Conservation (phyloP, 768 basidiomycete species). For the Ephemerocybe angulata region DNA sequence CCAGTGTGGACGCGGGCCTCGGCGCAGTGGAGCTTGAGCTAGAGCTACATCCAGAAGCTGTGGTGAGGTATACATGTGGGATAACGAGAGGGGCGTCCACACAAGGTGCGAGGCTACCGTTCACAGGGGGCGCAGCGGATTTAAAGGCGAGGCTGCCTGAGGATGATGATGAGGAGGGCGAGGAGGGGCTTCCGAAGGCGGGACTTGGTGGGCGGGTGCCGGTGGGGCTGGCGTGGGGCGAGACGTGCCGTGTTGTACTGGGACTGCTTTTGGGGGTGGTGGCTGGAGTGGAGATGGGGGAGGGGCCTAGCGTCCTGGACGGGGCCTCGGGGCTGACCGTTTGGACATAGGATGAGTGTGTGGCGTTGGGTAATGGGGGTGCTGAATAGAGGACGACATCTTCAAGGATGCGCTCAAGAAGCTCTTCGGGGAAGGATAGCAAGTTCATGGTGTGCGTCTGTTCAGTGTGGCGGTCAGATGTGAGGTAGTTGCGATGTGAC, state of each 20-base stretch:
- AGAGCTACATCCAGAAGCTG: background rate
- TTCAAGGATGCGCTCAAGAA: slow-evolving; percentile 30
- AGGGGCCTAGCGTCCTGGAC: slow-evolving; percentile 20
- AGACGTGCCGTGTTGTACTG: background rate
- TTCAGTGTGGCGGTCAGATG: background rate
- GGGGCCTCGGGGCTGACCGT: background rate
- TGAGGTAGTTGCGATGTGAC: background rate
- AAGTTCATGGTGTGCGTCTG: background rate
- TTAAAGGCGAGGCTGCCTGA: no score
- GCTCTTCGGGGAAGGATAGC: slow-evolving; percentile 27
- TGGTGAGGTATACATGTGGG: no score
- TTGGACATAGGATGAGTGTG: slow-evolving; percentile 17
- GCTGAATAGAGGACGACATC: slow-evolving; percentile 22
- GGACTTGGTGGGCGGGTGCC: slow-evolving; percentile 8
- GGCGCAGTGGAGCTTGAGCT: background rate
- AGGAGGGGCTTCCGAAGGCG: background rate
- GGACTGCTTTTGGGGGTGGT: slow-evolving; percentile 1
- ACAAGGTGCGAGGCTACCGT: no score
- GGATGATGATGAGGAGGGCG: background rate
- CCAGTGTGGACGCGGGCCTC: slow-evolving; percentile 18
- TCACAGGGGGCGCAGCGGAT: no score
- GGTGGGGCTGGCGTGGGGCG: background rate
- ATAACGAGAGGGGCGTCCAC: no score
- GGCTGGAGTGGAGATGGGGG: background rate
- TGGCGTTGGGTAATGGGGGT: slow-evolving; percentile 2